Percentiles rank a stretch among this genome's conserved stretches.
Conservation (phyloP, 1,284 basidiomycete genomes). For the Ganoderma lucidum region DNA sequence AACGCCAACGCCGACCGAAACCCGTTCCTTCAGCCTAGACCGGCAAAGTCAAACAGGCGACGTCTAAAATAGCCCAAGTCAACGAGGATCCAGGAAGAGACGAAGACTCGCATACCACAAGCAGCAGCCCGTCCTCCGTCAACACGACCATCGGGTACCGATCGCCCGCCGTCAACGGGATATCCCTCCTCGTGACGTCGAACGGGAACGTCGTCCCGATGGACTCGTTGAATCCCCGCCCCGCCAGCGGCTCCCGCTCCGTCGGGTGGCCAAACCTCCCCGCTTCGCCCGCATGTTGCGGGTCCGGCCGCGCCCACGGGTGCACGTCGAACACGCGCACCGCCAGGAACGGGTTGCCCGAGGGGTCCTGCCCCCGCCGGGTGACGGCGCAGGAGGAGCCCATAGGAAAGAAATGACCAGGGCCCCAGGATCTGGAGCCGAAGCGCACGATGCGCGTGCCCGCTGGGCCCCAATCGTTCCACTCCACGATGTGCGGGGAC, state of each 20-base stretch:
- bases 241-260: background rate
- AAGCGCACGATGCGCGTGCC: background rate
- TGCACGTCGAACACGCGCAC: background rate
- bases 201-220: background rate
- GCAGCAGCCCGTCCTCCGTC: background rate
- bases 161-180: background rate
- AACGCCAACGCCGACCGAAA: too few relatives aligned
- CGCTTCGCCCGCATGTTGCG: background rate
- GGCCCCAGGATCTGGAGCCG: background rate
- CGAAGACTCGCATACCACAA: background rate
- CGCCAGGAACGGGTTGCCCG: background rate
- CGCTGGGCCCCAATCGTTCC: background rate
- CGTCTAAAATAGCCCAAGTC: too few relatives aligned
- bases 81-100: background rate
- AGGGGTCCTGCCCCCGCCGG: background rate
- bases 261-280: background rate
- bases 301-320: background rate
- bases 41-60: too few relatives aligned
- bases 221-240: background rate
- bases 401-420: background rate
- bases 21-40: too few relatives aligned
- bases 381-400: background rate
- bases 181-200: slow-evolving; percentile 1
- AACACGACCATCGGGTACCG: background rate
- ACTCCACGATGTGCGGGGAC: background rate